Conservation (phyloP, 139 green algal species). For the Coelastrella sp. region DNA sequence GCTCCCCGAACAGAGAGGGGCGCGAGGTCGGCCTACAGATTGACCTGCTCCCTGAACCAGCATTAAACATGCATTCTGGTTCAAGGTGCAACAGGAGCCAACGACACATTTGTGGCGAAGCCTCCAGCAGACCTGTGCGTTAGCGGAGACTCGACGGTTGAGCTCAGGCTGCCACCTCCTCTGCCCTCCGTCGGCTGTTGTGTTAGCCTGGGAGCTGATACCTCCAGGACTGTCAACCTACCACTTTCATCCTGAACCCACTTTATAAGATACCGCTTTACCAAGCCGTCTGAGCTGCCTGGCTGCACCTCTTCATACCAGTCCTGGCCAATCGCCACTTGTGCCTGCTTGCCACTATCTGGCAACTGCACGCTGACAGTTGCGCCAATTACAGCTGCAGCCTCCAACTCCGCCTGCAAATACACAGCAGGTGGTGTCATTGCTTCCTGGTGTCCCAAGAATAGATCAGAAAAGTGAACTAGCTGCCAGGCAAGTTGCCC, state of each 20-base stretch:
- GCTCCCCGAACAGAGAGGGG: too few species aligned
- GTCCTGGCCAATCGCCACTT: conserved; percentile 66
- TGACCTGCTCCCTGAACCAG: too few species aligned
- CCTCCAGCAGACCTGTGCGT: too few species aligned
- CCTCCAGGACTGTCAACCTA: conserved; percentile 61
- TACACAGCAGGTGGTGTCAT: conserved; percentile 2
- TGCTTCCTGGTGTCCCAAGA: too few species aligned
- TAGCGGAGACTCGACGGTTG: too few species aligned
- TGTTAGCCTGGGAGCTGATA: neutral
- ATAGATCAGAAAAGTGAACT: too few species aligned
- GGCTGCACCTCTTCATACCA: neutral
- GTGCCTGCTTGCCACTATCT: conserved; percentile 54
- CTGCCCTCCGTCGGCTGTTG: too few species aligned
- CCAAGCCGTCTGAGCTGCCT: neutral
- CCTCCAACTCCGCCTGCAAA: conserved; percentile 40
- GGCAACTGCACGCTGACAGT: conserved; percentile 22
- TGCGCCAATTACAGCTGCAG: conserved; percentile 16
- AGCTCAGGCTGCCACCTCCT: too few species aligned
- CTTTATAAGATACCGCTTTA: conserved; percentile 61
- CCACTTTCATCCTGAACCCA: conserved; percentile 80
- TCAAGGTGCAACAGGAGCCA: neutral
- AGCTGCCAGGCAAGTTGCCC: neutral
- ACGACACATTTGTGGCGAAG: neutral
- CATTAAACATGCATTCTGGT: too few species aligned
- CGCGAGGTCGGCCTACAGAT: too few species aligned